phyloP scores from a whole-genome alignment of 2,329 filamentous ascomycete species.

The Microsporum ferrugineum region DNA sequence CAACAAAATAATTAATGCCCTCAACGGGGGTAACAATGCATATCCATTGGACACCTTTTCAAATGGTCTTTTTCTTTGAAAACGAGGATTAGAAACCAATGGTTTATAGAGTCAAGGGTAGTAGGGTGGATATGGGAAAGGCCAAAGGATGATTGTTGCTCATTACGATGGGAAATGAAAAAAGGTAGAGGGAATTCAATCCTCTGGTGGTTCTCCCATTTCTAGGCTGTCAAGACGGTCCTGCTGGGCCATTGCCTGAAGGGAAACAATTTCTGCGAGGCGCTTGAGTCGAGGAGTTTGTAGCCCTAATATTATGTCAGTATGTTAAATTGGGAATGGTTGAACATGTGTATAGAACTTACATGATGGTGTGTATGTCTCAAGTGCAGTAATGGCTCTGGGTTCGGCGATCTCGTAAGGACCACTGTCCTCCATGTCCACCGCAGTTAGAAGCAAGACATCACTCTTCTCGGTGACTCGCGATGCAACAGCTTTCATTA shows the following conservation, averaged over 20 bases:
- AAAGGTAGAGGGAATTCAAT: neutral
- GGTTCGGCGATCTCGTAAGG: slow-evolving; percentile 98
- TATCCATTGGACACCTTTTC: neutral
- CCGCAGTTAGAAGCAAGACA: slow-evolving; percentile 79
- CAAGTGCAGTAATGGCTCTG: slow-evolving; percentile 84
- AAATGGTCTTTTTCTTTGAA: neutral
- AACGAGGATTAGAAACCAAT: neutral
- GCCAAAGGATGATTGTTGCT: neutral
- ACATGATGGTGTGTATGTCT: slow-evolving; percentile 98
- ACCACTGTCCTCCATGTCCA: slow-evolving; percentile 98
- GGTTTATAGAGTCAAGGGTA: neutral
- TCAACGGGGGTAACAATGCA: neutral
- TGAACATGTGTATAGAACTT: slow-evolving; percentile 33
- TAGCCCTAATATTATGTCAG: slow-evolving; percentile 51
- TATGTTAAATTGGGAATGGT: neutral
- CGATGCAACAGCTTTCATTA: slow-evolving; percentile 98
- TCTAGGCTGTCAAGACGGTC: slow-evolving; percentile 57
- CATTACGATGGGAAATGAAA: neutral
- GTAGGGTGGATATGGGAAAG: neutral
- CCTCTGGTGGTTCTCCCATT: slow-evolving; percentile 17
- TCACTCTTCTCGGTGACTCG: slow-evolving; percentile 97
- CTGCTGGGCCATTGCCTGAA: slow-evolving; percentile 90
- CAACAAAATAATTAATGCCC: neutral
- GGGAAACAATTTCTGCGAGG: slow-evolving; percentile 93
- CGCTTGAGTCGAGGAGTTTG: slow-evolving; percentile 93